A percentile compares a stretch with the other conserved stretches of the same genome.
Evolutionary conservation across 2,329 filamentous ascomycete genomes (phyloP).

Genomic region (Dothideomycetes sp.): DNA sequence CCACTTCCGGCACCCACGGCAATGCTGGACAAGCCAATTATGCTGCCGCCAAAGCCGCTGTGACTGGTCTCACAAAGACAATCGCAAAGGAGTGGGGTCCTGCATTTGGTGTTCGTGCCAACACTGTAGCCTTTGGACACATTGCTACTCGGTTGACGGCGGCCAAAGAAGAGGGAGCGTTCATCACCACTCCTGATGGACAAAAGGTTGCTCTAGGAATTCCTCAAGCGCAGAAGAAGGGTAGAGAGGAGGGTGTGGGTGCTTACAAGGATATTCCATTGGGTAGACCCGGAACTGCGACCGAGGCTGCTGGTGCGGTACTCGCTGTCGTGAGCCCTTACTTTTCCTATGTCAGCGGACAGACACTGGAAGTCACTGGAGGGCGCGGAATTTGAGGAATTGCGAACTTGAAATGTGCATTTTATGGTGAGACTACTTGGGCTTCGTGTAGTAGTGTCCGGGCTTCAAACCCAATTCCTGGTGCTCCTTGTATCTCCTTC

Average conservation of each 20-base stretch:
- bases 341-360: conserved; percentile 76
- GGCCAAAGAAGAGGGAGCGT: conserved; percentile 75
- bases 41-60: conserved; percentile 72
- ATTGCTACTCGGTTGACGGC: conserved; percentile 73
- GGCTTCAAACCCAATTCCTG: no score
- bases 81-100: conserved; percentile 90
- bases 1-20: conserved; percentile 71
- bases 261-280: conserved; percentile 61
- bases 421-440: no score
- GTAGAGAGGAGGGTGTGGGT: conserved; percentile 32
- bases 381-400: conserved; percentile 54
- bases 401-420: no score
- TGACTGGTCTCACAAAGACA: conserved; percentile 75
- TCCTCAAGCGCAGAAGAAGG: conserved; percentile 49
- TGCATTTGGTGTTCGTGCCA: conserved; percentile 68
- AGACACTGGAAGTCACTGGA: conserved; percentile 80
- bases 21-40: conserved; percentile 93
- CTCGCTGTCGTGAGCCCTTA: conserved; percentile 72
- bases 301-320: conserved; percentile 70
- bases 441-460: no score
- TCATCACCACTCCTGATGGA: conserved; percentile 66
- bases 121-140: conserved; percentile 76
- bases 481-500: no score
- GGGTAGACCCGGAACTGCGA: conserved; percentile 64
- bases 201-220: conserved; percentile 68